These are phyloP conservation scores for Chlamydomonas sp. DNA, from an alignment of 139 green algal species.

Conservation along the genomic window DNA sequence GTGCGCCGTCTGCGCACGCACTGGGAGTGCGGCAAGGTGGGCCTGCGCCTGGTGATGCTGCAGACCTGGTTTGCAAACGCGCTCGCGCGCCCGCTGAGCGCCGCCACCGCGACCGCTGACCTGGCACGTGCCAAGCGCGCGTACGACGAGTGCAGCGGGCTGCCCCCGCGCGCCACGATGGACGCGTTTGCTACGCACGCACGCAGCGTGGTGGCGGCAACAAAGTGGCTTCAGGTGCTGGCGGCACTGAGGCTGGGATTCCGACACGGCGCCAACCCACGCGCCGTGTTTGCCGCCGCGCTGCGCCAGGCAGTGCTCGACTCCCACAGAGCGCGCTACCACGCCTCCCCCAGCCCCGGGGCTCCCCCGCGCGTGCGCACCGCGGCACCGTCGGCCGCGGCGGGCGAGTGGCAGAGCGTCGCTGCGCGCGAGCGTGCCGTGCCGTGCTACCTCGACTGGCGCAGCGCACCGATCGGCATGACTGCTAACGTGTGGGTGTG, in stretches of 20 bases:
- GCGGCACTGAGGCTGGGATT: conserved; percentile 1
- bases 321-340: too few species aligned
- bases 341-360: too few species aligned
- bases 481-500: too few species aligned
- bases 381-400: too few species aligned
- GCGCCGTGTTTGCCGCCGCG: conserved; percentile 4
- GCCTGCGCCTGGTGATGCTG: conserved; percentile 4
- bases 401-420: too few species aligned
- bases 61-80: conserved; percentile 18
- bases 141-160: conserved; percentile 1
- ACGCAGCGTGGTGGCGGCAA: not conserved
- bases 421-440: too few species aligned
- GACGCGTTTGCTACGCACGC: not conserved
- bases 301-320: not conserved
- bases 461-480: too few species aligned
- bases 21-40: not conserved
- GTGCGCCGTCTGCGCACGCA: not conserved
- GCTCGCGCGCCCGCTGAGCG: not conserved
- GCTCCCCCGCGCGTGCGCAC: too few species aligned
- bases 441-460: too few species aligned
- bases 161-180: not conserved
- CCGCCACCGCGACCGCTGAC: not conserved
- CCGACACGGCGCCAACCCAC: not conserved
- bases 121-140: not conserved
- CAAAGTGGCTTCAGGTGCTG: not conserved